Evolutionary conservation across 2,329 filamentous ascomycete genomes (phyloP).

Genomic region (Neurospora sp.): DNA sequence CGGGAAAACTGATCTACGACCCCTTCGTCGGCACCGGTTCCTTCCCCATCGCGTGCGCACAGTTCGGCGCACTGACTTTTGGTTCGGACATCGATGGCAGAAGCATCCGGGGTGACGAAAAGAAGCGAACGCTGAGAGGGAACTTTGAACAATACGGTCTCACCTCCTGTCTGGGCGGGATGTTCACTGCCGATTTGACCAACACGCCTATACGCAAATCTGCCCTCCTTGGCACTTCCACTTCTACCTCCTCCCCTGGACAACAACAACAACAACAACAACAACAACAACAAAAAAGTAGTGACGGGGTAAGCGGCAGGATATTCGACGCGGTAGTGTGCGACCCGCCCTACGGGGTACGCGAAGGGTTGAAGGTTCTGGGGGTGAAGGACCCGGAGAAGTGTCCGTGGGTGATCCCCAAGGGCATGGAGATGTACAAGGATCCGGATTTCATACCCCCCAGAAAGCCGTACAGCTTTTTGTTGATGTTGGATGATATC

Average conservation of each 20-base stretch:
- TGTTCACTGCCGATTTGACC: conserved; percentile 78
- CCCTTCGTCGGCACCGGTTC: conserved; percentile 94
- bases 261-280: no score
- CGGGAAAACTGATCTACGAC: conserved; percentile 83
- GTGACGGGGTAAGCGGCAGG: conserved; percentile 21
- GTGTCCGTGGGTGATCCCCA: conserved; percentile 49
- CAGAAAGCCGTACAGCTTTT: conserved; percentile 85
- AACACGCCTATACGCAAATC: conserved; percentile 62
- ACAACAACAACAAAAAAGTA: no score
- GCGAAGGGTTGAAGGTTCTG: conserved; percentile 82
- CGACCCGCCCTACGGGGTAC: conserved; percentile 90
- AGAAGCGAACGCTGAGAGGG: conserved; percentile 41
- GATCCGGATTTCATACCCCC: conserved; percentile 67
- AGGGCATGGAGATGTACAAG: conserved; percentile 61
- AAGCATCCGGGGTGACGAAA: conserved; percentile 64
- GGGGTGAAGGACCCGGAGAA: conserved; percentile 61
- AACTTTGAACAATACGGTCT: conserved; percentile 84
- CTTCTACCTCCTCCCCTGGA: not conserved
- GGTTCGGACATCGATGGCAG: conserved; percentile 96
- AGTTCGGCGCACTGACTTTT: conserved; percentile 75
- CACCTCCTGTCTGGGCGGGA: conserved; percentile 56
- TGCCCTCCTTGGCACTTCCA: conserved; percentile 21
- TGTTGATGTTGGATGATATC: conserved; percentile 83
- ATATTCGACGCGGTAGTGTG: conserved; percentile 87
- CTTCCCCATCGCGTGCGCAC: conserved; percentile 80